Evolutionary conservation across 305 asterid species (phyloP).

Genomic region (Solanum hybrid): DNA sequence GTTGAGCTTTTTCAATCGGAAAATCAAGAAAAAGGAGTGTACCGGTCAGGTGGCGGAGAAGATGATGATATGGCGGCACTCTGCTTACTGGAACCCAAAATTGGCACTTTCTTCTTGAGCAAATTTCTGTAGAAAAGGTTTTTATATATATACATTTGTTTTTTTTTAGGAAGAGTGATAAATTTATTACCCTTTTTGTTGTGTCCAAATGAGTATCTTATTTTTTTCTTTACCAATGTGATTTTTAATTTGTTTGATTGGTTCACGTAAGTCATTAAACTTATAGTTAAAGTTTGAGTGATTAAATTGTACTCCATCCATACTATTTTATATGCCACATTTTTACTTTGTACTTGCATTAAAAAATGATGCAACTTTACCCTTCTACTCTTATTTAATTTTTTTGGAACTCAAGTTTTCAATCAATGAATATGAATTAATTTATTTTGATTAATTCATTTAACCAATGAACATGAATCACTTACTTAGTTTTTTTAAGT

Average conservation of each 20-base stretch:
- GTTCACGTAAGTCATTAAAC: not conserved
- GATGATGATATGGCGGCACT: constrained; percentile 1
- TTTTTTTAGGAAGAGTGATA: not conserved
- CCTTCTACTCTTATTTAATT: too few species aligned
- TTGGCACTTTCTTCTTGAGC: not conserved
- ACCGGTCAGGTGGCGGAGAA: not conserved
- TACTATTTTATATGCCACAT: too few species aligned
- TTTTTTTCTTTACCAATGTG: not conserved
- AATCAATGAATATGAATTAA: too few species aligned
- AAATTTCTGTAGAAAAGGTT: not conserved
- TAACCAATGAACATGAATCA: too few species aligned
- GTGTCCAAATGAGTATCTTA: not conserved
- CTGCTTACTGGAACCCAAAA: not conserved
- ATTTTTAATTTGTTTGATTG: not conserved
- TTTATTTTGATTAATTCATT: too few species aligned
- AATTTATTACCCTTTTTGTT: not conserved
- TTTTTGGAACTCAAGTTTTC: too few species aligned
- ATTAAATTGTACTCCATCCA: too few species aligned
- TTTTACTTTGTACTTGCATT: too few species aligned
- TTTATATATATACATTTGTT: too few species aligned
- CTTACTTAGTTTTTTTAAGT: too few species aligned
- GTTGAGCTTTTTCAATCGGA: not conserved
- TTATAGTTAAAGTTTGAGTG: not conserved
- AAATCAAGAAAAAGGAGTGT: not conserved
- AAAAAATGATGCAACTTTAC: too few species aligned